Conservation (phyloP, 768 basidiomycete genomes). For the Hortiboletus campestris region DNA sequence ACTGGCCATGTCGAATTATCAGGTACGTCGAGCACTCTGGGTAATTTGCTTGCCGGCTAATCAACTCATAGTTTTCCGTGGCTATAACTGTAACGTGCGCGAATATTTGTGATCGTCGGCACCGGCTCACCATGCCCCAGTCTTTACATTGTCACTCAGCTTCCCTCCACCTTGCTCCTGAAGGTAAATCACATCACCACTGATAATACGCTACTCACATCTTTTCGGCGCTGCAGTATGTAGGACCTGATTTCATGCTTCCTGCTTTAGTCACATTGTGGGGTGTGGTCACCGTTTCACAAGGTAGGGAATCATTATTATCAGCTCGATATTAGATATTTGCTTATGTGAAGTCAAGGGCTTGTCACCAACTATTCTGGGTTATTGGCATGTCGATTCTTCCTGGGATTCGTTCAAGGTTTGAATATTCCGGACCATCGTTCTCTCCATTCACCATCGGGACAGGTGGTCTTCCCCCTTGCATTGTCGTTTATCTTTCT, state of each 20-base stretch:
- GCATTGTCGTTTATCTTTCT: slow-evolving; percentile 55
- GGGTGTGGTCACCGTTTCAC: neutral
- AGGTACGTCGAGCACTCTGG: slow-evolving; percentile 7
- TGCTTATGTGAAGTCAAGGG: slow-evolving; percentile 28
- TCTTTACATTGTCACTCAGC: slow-evolving; percentile 54
- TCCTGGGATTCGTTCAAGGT: slow-evolving; percentile 59
- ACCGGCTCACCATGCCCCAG: slow-evolving; percentile 10
- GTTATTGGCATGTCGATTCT: slow-evolving; percentile 46
- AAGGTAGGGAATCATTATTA: neutral
- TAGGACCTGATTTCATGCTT: slow-evolving; percentile 1
- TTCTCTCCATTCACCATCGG: neutral
- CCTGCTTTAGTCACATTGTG: neutral
- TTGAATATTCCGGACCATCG: slow-evolving; percentile 11
- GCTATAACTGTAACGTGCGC: slow-evolving; percentile 26
- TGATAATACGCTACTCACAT: neutral
- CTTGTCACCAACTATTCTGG: slow-evolving; percentile 52
- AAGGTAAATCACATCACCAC: slow-evolving; percentile 34
- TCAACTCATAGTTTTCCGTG: slow-evolving; percentile 31
- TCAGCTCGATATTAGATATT: neutral
- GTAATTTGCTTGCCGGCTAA: neutral
- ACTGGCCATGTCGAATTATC: slow-evolving; percentile 32
- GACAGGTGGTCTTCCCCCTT: slow-evolving; percentile 54
- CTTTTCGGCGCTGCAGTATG: neutral
- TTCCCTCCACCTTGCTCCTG: slow-evolving; percentile 59
- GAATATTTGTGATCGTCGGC: neutral